Conservation (phyloP, 2,329 filamentous ascomycete species). For the Trichoderma endophyticum region DNA sequence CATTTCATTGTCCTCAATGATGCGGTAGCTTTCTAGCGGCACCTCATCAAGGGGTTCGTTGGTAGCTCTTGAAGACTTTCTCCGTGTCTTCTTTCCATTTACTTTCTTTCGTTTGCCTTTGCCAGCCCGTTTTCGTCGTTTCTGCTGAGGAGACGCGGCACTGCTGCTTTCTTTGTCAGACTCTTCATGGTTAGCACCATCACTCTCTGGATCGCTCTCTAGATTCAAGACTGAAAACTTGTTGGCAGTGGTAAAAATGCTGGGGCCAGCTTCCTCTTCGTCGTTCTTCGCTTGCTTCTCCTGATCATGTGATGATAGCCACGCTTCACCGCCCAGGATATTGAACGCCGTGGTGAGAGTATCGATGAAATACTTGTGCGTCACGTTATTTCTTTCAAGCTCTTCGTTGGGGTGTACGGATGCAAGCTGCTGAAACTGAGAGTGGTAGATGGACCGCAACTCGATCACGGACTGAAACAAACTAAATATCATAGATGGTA, state of each 20-base stretch:
- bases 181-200: background rate
- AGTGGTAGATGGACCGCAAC: slow-evolving; percentile 30
- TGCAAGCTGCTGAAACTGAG: slow-evolving; percentile 33
- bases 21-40: slow-evolving; percentile 43
- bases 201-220: slow-evolving; percentile 15
- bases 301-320: slow-evolving; percentile 20
- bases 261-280: slow-evolving; percentile 25
- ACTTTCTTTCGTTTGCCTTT: slow-evolving; percentile 21
- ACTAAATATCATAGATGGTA: slow-evolving; percentile 34
- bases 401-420: slow-evolving; percentile 33
- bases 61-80: slow-evolving; percentile 6
- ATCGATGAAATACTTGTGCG: slow-evolving; percentile 44
- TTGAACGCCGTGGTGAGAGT: slow-evolving; percentile 36
- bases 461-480: slow-evolving; percentile 40
- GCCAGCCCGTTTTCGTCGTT: background rate
- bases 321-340: slow-evolving; percentile 33
- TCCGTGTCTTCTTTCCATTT: slow-evolving; percentile 17
- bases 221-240: slow-evolving; percentile 22
- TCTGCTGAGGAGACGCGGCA: background rate
- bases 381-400: slow-evolving; percentile 36
- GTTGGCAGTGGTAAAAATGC: slow-evolving; percentile 17
- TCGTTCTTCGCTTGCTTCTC: slow-evolving; percentile 22
- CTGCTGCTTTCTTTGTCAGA: background rate
- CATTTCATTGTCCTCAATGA: slow-evolving; percentile 39
- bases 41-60: slow-evolving; percentile 34